Base-by-base conservation (phyloP, 352 stramenopile species). In the Aphanomyces cochlioides region DNA sequence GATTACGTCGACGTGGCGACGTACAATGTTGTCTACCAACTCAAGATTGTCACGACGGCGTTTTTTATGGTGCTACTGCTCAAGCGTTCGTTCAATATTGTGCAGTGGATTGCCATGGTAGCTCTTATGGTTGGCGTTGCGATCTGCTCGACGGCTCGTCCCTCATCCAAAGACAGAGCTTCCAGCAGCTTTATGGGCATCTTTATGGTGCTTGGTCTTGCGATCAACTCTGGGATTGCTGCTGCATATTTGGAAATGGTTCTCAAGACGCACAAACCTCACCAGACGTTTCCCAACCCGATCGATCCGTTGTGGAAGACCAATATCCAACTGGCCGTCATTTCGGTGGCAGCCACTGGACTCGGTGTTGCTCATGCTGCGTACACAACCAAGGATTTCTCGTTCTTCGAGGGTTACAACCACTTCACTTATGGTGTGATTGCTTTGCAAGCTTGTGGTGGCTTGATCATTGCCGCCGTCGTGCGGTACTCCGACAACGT, bases 1-100 rank as follows among this genome's bases (percentile, higher is more conserved):
- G 87, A 95, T 73, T 93, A 93, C 75, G 84, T 95, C 45, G 87
- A 95, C 73, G 85, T 95, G 19, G 85, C 87, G 61, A 95, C 87
- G 75, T 95, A 93, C 74, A 86, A 95, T 80, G 93, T 95, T 70
- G 85, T 95, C 57, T 95, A 94, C 75, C 88, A 95, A 76, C 85
- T 93, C 68, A 95, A 95, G 82, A 93, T 95, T 79, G 92, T 95
- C 73, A 95, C 88, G 28, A 95, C 88, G 0, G 88, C 88, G 65
- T 81, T 95, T 78, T 95, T 93, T 72, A 94, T 94, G 86, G 85
- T 93, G 65, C 82, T 95, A 56, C 71, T 95, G 70, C 83, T 95
- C 61, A 87, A 95, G 67, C 85, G 88, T 12, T 82, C 79, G 69
- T 94, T 95, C 73, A 93, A 83, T 57, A 12, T 80, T 68, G 80